A percentile compares a stretch with the other conserved stretches of the same genome.
Conservation (phyloP, 202 grass and related monocot genomes). For the Eragrostis tef region DNA sequence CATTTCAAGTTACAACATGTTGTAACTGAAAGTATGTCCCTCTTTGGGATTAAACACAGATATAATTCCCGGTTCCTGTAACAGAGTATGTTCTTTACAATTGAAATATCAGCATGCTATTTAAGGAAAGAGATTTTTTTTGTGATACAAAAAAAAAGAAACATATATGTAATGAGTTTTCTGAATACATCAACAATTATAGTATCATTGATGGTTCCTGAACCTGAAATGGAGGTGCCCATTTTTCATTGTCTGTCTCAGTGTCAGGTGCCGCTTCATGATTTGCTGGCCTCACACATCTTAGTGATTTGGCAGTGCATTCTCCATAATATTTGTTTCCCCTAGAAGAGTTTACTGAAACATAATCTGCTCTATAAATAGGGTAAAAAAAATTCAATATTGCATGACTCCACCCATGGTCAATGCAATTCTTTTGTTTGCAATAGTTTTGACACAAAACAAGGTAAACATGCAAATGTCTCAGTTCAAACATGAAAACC, state of each 20-base stretch:
- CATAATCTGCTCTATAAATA: slow-evolving; percentile 20
- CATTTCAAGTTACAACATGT: not conserved
- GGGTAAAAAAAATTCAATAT: slow-evolving; percentile 1
- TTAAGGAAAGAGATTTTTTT: not conserved
- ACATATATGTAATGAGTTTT: not conserved
- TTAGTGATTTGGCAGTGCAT: slow-evolving; percentile 46
- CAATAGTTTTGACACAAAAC: not conserved
- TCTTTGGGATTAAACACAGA: not conserved
- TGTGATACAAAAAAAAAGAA: not conserved
- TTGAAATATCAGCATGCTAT: not conserved
- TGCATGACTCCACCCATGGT: not conserved
- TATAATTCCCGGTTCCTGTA: not conserved
- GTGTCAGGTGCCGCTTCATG: slow-evolving; percentile 70
- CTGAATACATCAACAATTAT: slow-evolving; percentile 2
- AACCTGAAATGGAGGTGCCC: slow-evolving; percentile 77
- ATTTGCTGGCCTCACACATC: slow-evolving; percentile 63
- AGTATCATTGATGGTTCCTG: slow-evolving; percentile 3
- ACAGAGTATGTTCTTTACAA: not conserved
- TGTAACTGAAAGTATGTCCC: not conserved
- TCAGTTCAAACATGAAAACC: not conserved
- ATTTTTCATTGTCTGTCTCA: slow-evolving; percentile 73
- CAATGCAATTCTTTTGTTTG: slow-evolving; percentile 14
- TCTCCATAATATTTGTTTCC: slow-evolving; percentile 82
- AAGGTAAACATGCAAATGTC: not conserved
- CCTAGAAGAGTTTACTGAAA: slow-evolving; percentile 78